Conservation (phyloP, 2,329 filamentous ascomycete genomes). For the Penicillium psychrosexuale region DNA sequence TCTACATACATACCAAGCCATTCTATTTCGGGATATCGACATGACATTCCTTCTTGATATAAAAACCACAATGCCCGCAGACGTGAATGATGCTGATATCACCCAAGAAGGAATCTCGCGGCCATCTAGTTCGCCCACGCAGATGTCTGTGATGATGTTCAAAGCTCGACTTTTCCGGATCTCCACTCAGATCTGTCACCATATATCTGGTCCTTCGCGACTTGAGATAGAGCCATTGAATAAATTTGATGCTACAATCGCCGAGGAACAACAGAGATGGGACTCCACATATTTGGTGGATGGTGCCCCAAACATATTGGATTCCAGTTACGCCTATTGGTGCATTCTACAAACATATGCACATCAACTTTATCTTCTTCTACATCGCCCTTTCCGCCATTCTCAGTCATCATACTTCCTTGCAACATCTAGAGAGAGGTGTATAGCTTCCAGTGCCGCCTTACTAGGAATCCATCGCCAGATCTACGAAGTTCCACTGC, state of each 20-base stretch:
- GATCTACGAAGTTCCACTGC: slow-evolving; percentile 18
- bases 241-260: slow-evolving; percentile 14
- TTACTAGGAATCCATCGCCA: slow-evolving; percentile 25
- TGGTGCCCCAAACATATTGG: slow-evolving; percentile 17
- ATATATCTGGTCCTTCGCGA: slow-evolving; percentile 8
- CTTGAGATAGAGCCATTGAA: slow-evolving; percentile 8
- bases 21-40: slow-evolving; percentile 22
- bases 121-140: slow-evolving; percentile 22
- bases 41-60: slow-evolving; percentile 26
- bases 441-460: slow-evolving; percentile 19
- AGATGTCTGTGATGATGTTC: slow-evolving; percentile 33
- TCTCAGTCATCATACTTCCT: slow-evolving; percentile 1
- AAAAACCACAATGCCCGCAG: slow-evolving; percentile 18
- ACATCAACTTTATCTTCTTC: slow-evolving; percentile 29
- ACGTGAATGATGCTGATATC: slow-evolving; percentile 27
- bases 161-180: slow-evolving; percentile 31
- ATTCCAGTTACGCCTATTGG: slow-evolving; percentile 26
- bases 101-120: slow-evolving; percentile 3
- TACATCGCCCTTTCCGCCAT: slow-evolving; percentile 26
- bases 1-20: slow-evolving; percentile 33
- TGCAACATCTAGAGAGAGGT: slow-evolving; percentile 14
- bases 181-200: slow-evolving; percentile 26
- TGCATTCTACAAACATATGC: slow-evolving; percentile 32
- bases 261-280: slow-evolving; percentile 20
- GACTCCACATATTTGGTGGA: slow-evolving; percentile 15